Evolutionary conservation across 768 basidiomycete genomes (phyloP), one percentile per base, ranked within the genome.

Genomic region (Suillus weaverae): DNA sequence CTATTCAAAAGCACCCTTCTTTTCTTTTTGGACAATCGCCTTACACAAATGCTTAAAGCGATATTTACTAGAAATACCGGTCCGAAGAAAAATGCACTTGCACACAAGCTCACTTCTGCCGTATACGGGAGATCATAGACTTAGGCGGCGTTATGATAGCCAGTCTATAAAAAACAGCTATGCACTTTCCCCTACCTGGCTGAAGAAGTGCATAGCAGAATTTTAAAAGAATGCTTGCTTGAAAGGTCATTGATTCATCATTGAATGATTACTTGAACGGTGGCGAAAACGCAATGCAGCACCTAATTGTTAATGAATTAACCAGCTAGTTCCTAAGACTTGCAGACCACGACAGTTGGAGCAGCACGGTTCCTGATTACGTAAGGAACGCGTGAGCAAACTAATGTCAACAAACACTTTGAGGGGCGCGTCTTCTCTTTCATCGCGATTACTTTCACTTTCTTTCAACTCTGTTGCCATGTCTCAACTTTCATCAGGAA

Each of bases 401-500:
- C 57, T 43, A 11, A 35, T 51, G 38, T 53, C 63, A 66, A 65
- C 32, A 64, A 64, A 54, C 36, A 44, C 16, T 20, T 36, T 38
- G 30, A 61, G 60, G 30, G 51, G 33, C 63, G 63, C 64, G 64
- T 56, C 22, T 13, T 50, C 32, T 39, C 22, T 32, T 32, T 39
- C 20, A 13, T 39, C 9, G 38, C 18, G 57, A 39, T 26, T 26
- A 5, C 14, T 30, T 57, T 57, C 22, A 26, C n/a, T 10, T 33
- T 18, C 56, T 59, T 30, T 59, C 2, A 30, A 59, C 16, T 26
- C 0, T 57, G 9, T 41, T 43, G 18, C 72, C 70, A 84, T 81
- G 79, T 70, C 78, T 36, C 81, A 86, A 71, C 86, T 92, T 65
- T 83, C 87, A 14, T 73, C 81, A 48, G 90, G 89, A 51, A 83